Conservation (phyloP, 1,284 basidiomycete species). For the Puccinia triticina region DNA sequence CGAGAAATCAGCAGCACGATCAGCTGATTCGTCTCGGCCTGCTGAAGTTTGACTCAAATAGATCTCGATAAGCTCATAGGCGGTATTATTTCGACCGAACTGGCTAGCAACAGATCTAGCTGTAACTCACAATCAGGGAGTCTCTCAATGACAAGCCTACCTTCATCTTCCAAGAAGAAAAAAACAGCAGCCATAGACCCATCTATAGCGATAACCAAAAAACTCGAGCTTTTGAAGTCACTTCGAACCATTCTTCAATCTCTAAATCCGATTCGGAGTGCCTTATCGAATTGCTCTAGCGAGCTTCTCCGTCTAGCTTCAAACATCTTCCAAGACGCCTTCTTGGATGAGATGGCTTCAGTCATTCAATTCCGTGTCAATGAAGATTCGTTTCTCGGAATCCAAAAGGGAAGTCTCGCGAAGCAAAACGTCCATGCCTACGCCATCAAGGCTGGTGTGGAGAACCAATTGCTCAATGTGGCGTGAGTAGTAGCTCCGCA, state of each 20-base stretch:
- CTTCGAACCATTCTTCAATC: constrained; percentile 39
- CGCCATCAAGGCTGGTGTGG: constrained; percentile 42
- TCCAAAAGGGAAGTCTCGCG: constrained; percentile 49
- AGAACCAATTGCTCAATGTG: constrained; percentile 44
- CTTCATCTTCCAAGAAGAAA: constrained; percentile 14
- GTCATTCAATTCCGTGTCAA: constrained; percentile 34
- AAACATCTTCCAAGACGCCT: constrained; percentile 37
- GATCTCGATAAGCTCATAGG: constrained; percentile 49
- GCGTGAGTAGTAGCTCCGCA: constrained; percentile 42
- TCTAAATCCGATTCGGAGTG: constrained; percentile 23
- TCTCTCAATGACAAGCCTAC: not conserved
- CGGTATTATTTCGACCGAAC: constrained; percentile 24
- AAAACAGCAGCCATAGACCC: constrained; percentile 30
- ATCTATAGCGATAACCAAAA: constrained; percentile 38
- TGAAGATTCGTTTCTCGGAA: constrained; percentile 43
- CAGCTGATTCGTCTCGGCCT: not conserved
- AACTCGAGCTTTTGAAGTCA: constrained; percentile 43
- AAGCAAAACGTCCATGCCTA: constrained; percentile 52
- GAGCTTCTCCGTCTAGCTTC: constrained; percentile 18
- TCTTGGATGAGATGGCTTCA: constrained; percentile 27
- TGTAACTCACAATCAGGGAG: not conserved
- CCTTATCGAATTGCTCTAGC: constrained; percentile 40
- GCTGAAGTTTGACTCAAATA: constrained; percentile 36
- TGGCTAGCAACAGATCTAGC: constrained; percentile 10
- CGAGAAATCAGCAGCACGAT: not conserved